These are phyloP conservation scores for Panaeolus papilionaceus DNA, from an alignment of 768 basidiomycete genomes.

Conservation along the genomic window DNA sequence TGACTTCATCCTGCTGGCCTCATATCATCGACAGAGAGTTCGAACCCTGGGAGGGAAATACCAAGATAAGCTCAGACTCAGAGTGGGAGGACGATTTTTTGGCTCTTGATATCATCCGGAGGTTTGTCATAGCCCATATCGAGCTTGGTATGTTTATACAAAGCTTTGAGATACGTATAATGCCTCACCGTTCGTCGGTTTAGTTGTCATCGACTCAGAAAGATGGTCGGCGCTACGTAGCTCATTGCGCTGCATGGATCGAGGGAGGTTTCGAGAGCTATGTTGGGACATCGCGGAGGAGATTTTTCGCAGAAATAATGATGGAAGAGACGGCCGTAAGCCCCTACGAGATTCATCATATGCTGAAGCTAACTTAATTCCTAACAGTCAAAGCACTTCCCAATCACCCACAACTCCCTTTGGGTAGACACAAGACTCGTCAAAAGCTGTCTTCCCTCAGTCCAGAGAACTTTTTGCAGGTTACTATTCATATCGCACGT, in stretches of 20 bases:
- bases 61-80: not conserved
- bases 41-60: not conserved
- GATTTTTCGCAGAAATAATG: constrained; percentile 24
- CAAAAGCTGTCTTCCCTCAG: constrained; percentile 20
- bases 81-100: constrained; percentile 1
- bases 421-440: constrained; percentile 22
- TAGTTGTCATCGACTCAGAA: not conserved
- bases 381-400: not conserved
- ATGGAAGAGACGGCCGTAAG: constrained; percentile 23
- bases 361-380: not conserved
- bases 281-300: constrained; percentile 25
- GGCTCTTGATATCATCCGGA: not conserved
- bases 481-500: constrained; percentile 18
- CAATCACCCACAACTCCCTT: constrained; percentile 12
- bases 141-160: not conserved
- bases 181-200: not conserved
- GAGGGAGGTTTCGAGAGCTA: constrained; percentile 13
- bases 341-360: not conserved
- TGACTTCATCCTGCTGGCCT: constrained; percentile 1
- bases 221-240: not conserved
- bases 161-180: too few relatives aligned
- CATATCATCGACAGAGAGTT: not conserved
- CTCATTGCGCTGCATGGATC: not conserved
- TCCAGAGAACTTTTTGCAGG: constrained; percentile 16
- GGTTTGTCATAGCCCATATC: not conserved